These are phyloP conservation scores for Penicillium nordicum DNA, from an alignment of 2,329 filamentous ascomycete genomes.

Conservation along the genomic window DNA sequence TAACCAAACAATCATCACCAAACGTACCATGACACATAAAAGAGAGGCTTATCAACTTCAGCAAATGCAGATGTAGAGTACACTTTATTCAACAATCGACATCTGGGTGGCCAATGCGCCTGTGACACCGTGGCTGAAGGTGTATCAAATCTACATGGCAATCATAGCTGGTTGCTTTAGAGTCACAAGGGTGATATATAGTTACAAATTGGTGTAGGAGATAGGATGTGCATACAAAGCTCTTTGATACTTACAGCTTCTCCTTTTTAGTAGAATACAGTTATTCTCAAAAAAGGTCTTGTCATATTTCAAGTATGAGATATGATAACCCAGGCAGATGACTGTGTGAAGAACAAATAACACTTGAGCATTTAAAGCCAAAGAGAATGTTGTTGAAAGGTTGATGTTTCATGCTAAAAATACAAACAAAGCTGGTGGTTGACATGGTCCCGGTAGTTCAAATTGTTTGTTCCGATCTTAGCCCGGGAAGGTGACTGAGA, in stretches of 20 bases:
- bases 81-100: background rate
- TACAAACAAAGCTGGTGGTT: conserved; percentile 11
- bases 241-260: background rate
- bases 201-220: too few relatives aligned
- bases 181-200: background rate
- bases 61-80: background rate
- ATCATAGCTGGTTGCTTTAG: background rate
- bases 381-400: background rate
- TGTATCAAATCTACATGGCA: conserved; percentile 1
- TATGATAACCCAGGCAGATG: background rate
- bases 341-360: background rate
- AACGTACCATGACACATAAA: background rate
- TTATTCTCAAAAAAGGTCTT: background rate
- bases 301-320: background rate
- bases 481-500: conserved; percentile 3
- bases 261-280: background rate
- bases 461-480: conserved; percentile 7
- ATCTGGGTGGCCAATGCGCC: background rate
- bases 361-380: background rate
- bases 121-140: conserved; percentile 6
- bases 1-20: background rate
- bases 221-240: background rate
- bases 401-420: conserved; percentile 4
- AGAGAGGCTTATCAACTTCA: background rate
- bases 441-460: background rate